Conservation (phyloP, 1,284 basidiomycete genomes). For the Melampsora larici-populina region DNA sequence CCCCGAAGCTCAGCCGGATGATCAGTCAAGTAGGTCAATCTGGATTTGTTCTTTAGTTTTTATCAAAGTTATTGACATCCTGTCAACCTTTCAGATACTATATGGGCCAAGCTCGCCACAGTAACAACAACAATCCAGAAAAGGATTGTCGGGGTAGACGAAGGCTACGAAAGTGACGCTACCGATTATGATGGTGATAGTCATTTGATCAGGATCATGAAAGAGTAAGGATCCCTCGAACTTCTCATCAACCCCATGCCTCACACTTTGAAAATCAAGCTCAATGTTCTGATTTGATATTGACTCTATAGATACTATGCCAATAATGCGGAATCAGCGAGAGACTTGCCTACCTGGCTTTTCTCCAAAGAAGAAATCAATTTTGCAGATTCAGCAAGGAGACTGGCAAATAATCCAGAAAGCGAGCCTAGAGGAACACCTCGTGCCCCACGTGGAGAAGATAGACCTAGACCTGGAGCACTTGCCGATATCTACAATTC, state of each 20-base stretch:
- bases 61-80: neutral
- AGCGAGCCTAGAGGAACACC: neutral
- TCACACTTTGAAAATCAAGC: neutral
- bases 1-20: constrained; percentile 13
- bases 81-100: constrained; percentile 13
- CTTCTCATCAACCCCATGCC: neutral
- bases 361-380: constrained; percentile 20
- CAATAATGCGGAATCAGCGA: constrained; percentile 28
- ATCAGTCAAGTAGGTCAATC: neutral
- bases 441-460: neutral
- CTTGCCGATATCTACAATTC: constrained; percentile 20
- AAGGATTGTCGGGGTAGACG: constrained; percentile 19
- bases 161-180: constrained; percentile 42
- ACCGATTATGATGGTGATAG: constrained; percentile 43
- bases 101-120: constrained; percentile 36
- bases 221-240: constrained; percentile 9
- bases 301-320: constrained; percentile 8
- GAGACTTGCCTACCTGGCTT: constrained; percentile 39
- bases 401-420: neutral
- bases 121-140: constrained; percentile 33
- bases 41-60: neutral
- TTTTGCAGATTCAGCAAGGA: neutral
- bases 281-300: neutral
- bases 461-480: neutral
- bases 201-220: constrained; percentile 43